Conservation (phyloP, 306 rosid species). For the Myrica gale region DNA sequence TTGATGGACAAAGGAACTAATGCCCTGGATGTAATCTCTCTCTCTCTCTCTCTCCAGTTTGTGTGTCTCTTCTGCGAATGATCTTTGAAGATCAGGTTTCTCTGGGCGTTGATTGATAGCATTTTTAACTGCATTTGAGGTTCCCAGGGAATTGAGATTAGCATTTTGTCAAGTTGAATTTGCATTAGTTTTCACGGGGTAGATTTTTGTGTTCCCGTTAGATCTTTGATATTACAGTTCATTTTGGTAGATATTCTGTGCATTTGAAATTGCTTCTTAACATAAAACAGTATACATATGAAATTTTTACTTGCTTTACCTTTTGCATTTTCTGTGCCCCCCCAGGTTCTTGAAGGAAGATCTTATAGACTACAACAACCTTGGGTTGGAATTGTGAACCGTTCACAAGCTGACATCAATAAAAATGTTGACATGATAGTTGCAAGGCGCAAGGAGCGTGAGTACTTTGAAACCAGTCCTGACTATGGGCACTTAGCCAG, state of each 20-base stretch:
- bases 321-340: not conserved
- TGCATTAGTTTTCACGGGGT: not conserved
- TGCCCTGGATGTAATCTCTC: slow-evolving; percentile 64
- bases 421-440: slow-evolving; percentile 83
- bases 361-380: slow-evolving; percentile 85
- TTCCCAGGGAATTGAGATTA: not conserved
- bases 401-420: slow-evolving; percentile 96
- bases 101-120: not conserved
- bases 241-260: not conserved
- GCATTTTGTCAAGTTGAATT: not conserved
- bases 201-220: not conserved
- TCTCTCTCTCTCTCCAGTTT: no score
- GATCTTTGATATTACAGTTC: not conserved
- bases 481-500: slow-evolving; percentile 84
- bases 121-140: not conserved
- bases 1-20: slow-evolving; percentile 98
- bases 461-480: slow-evolving; percentile 87
- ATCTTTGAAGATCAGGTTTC: no score
- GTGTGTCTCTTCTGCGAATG: not conserved
- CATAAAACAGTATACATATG: not conserved
- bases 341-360: slow-evolving; percentile 92
- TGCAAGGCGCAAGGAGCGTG: slow-evolving; percentile 88
- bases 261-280: not conserved
- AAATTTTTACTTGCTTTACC: not conserved
- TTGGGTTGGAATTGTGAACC: slow-evolving; percentile 98